phyloP scores from a whole-genome alignment of 352 stramenopile species.

The Phytophthora europaea region DNA sequence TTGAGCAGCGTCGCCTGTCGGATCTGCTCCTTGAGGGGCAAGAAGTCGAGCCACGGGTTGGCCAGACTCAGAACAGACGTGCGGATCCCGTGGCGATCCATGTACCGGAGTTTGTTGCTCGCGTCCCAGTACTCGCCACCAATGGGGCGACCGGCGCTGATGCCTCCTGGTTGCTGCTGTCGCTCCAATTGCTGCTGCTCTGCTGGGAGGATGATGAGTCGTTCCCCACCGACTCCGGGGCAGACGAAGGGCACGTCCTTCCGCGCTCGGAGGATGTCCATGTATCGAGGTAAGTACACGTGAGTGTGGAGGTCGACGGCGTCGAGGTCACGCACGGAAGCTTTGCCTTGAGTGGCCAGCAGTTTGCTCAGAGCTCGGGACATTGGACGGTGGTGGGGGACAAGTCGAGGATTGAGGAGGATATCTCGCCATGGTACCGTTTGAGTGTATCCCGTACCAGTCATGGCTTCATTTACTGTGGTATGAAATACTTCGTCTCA shows the following conservation, averaged over 20 bases:
- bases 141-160: conserved; percentile 62
- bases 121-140: conserved; percentile 69
- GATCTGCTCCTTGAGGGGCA: conserved; percentile 54
- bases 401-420: neutral
- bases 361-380: conserved; percentile 39
- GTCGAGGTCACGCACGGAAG: conserved; percentile 43
- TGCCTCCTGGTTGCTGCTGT: conserved; percentile 29
- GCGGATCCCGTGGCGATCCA: conserved; percentile 72
- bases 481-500: no score
- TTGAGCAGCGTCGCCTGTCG: conserved; percentile 59
- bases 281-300: conserved; percentile 74
- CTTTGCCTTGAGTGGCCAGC: conserved; percentile 48
- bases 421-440: neutral
- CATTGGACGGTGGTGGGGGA: conserved; percentile 19
- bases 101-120: conserved; percentile 66
- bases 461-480: neutral
- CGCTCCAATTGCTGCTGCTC: conserved; percentile 54
- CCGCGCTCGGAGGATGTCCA: conserved; percentile 60
- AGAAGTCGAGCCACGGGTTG: conserved; percentile 81
- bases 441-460: conserved; percentile 6
- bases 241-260: conserved; percentile 61
- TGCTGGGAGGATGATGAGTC: conserved; percentile 69
- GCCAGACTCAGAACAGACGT: conserved; percentile 66
- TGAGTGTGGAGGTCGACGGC: conserved; percentile 74
- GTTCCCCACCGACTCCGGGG: conserved; percentile 39